phyloP scores from a whole-genome alignment of 169 alveolate species.

The Cryptosporidium canis region DNA sequence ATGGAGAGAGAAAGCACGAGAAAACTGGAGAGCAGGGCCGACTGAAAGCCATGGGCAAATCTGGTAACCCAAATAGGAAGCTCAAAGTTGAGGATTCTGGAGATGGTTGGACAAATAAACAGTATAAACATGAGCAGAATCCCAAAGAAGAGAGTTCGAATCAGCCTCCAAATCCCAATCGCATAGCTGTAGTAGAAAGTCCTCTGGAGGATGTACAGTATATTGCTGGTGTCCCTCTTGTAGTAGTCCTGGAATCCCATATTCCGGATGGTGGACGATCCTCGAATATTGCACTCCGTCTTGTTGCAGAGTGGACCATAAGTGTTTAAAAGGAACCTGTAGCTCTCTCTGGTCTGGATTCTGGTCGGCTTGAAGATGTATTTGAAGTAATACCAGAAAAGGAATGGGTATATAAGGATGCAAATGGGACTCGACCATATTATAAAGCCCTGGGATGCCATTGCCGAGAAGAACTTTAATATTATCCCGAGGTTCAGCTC shows the following conservation, averaged over 20 bases:
- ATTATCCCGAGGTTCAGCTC: constrained; percentile 20
- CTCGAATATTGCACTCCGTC: constrained; percentile 51
- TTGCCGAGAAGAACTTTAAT: neutral
- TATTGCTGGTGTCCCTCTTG: constrained; percentile 4
- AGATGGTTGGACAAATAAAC: constrained; percentile 53
- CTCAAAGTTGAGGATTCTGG: constrained; percentile 25
- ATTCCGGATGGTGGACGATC: constrained; percentile 60
- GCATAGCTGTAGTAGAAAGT: constrained; percentile 57
- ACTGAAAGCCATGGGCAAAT: constrained; percentile 34
- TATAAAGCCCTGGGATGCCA: constrained; percentile 28
- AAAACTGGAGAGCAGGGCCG: constrained; percentile 38
- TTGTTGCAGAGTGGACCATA: constrained; percentile 67
- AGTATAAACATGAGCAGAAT: constrained; percentile 16
- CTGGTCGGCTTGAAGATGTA: constrained; percentile 72
- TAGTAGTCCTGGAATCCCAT: constrained; percentile 51
- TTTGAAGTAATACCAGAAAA: constrained; percentile 5
- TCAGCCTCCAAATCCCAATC: constrained; percentile 47
- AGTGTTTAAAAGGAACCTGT: constrained; percentile 40
- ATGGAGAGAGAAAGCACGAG: constrained; percentile 30
- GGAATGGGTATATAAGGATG: constrained; percentile 9
- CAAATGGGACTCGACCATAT: constrained; percentile 64
- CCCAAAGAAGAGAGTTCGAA: constrained; percentile 46
- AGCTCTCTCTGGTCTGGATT: constrained; percentile 65
- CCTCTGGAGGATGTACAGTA: constrained; percentile 10
- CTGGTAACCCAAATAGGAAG: constrained; percentile 50